Evolutionary conservation across 2,329 filamentous ascomycete genomes (phyloP).

Genomic region (Cytospora paraplurivora): DNA sequence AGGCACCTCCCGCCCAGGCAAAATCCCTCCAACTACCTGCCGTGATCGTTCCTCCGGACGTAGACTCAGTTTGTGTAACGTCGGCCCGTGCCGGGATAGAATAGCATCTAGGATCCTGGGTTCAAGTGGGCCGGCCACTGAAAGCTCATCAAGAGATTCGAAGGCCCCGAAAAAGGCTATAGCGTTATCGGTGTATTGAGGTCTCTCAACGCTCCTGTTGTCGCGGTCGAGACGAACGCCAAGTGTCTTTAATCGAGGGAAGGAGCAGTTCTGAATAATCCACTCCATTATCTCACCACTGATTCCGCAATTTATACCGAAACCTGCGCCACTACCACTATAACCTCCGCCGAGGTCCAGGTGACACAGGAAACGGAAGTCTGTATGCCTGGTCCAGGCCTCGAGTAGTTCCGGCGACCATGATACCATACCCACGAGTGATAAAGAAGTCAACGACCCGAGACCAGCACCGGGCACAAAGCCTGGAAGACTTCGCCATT

Average conservation of each 20-base stretch:
- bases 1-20: neutral
- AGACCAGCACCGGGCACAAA: neutral
- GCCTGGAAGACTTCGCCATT: constrained; percentile 18
- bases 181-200: neutral
- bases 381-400: constrained; percentile 12
- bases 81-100: constrained; percentile 7
- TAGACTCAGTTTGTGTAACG: constrained; percentile 2
- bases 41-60: neutral
- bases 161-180: constrained; percentile 4
- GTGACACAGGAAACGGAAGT: constrained; percentile 3
- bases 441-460: constrained; percentile 14
- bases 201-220: neutral
- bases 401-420: neutral
- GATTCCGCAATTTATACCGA: neutral
- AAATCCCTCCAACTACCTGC: neutral
- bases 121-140: constrained; percentile 2
- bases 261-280: constrained; percentile 9
- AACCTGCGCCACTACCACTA: neutral
- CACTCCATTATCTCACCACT: constrained; percentile 1
- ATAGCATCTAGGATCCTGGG: constrained; percentile 6
- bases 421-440: neutral
- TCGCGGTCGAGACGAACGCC: neutral
- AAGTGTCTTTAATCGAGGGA: constrained; percentile 10
- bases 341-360: constrained; percentile 8
- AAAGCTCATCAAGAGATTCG: constrained; percentile 15